Conservation (phyloP, 768 basidiomycete species). For the Pilatotrama ljubarskyi region DNA sequence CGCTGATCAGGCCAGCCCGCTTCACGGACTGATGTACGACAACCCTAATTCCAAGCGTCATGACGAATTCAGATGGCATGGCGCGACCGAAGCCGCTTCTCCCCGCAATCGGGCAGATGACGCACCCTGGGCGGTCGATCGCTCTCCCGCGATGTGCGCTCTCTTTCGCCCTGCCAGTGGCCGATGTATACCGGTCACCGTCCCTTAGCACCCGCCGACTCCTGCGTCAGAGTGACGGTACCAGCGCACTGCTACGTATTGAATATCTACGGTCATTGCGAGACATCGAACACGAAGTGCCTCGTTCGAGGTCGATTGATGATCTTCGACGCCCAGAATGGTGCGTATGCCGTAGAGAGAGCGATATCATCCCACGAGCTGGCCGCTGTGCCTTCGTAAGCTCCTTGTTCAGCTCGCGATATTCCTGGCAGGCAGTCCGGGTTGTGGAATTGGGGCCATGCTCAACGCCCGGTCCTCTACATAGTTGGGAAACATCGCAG, state of each 20-base stretch:
- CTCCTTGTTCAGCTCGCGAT: no score
- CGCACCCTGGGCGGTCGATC: not conserved
- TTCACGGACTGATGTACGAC: not conserved
- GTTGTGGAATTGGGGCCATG: no score
- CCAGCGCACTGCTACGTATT: no score
- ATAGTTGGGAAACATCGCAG: no score
- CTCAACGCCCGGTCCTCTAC: not conserved
- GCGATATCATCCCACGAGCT: not conserved
- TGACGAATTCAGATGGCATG: no score
- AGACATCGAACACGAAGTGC: not conserved
- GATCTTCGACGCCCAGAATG: not conserved
- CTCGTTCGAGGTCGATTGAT: not conserved
- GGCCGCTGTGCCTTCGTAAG: no score
- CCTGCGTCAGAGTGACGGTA: no score
- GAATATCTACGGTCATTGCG: no score
- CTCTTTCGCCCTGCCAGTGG: not conserved
- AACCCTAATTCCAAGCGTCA: not conserved
- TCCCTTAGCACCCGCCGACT: no score
- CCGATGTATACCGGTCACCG: no score
- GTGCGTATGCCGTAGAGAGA: not conserved
- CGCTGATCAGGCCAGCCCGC: not conserved
- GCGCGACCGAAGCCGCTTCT: not conserved
- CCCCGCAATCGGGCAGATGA: not conserved
- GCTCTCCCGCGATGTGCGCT: not conserved
- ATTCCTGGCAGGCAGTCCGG: no score